Evolutionary conservation across 2,329 filamentous ascomycete genomes (phyloP), one percentile per base, ranked within the genome.

Genomic region (Rhynchosporium agropyri): DNA sequence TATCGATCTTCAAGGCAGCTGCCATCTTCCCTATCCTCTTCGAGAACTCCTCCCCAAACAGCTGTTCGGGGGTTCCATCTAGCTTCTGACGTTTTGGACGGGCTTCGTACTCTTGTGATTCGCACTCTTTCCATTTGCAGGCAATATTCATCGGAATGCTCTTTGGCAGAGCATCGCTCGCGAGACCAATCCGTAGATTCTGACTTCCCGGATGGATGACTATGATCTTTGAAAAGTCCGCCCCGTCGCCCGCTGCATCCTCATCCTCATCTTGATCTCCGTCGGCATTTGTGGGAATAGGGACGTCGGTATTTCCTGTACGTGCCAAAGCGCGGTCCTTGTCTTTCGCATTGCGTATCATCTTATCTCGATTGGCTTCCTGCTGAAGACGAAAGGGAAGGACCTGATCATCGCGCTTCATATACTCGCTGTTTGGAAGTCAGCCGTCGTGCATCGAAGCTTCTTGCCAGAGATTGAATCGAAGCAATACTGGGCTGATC

Each of bases 381-480:
- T 88, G 89, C 72, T 96, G 92, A 15, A 96, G 84, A 72, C 95
- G 88, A 61, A 94, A 86, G 12, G 94, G 92, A 40, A 99, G 86
- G 64, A 96, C 88, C 79, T 99, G 95, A 72, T 98, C 95, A 80
- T 99, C 95, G 73, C 94, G 89, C 80, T 99, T 99, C 79, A 99
- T 90, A 72, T 97, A 99, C 75, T 99, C 95, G 65, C 92, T 97
- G 70, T 38, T 9, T 33, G 15, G 28, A 60, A 51, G 57, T 69
- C 48, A 64, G 61, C 45, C 13, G 38, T 42, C 53, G 53, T 31
- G 36, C 1, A 6, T 29, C 31, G 54, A 57, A 57, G 26, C 54
- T 57, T 57, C 6, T 28, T 28, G 40, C 29, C 43, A 3, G 40
- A 57, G 29, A 9, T 48, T 2, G 20, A 20, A 50, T 42, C 4